Base-by-base conservation (phyloP, 2,329 filamentous ascomycete species). In the Alternaria sp. region DNA sequence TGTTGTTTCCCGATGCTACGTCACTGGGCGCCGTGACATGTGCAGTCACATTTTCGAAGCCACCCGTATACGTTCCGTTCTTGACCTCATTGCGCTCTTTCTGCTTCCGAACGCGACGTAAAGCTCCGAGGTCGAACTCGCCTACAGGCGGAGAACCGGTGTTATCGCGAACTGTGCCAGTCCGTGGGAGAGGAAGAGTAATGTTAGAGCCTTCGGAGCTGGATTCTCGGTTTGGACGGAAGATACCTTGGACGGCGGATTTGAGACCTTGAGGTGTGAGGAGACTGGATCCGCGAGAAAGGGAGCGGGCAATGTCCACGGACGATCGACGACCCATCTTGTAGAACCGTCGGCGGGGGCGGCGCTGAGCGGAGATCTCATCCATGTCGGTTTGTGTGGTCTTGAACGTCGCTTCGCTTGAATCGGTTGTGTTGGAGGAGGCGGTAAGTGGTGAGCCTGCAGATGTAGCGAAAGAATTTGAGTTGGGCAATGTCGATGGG, bases 171-270 rank as follows among this genome's bases (percentile, higher is more conserved):
- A 67, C 70, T 12, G 68, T 72, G 21, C 72, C 72, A 3, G 75
- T 74, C 2, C 71, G 68, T 9, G 71, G 61, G 11, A 77, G 65
- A 7, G 75, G 75, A 1, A 78, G 64, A 3, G 75, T 79, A 53
- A 79, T 74, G 59, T 78, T 76, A 21, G 76, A 78, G 10, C 74
- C 73, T 3, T 70, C 70, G 7, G 75, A 75, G 56, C 73, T 77
- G 18, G 73, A 73, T 11, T 78, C 75, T 46, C 75, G 65, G 5
- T 63, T 60, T 20, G 69, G 49, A 6, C 68, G 67, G 58, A 80
- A 79, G 26, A 78, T 71, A 18, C 69, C 67, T 37, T 78, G 71
- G 28, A 79, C 66, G 4, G 74, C 74, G 3, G 65, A 59, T 45
- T 69, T 77, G 37, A 80, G 67, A 20, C 72, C 71, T 9, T 72